Base-by-base conservation (phyloP, 1,139 yeast species). In the Cylindricascospora bacillispora region DNA sequence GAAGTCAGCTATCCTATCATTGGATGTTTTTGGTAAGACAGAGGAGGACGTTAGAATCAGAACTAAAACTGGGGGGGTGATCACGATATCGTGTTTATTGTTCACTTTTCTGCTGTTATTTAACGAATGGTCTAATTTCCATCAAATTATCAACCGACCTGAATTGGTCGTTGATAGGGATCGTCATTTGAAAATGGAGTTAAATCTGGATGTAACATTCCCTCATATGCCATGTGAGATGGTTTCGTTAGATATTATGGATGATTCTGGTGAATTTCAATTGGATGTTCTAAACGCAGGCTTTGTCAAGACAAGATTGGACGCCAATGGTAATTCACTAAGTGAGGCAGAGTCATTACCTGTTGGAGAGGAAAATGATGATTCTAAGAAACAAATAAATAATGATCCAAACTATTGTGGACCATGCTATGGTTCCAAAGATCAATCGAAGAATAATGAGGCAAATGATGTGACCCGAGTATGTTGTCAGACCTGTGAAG, bases 11-110 rank as follows among this genome's bases (percentile, higher is more conserved):
- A 35, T 45, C 18, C 35, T 43, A 11, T 30, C 43, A 13, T 22
- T 45, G 24, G 98, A 89, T 56, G 95, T 93, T 9, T 89, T 89
- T 56, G 75, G 94, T 20, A 86, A 85, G 57, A 83, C 97, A 5
- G 86, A 82, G 26, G 97, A 86, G 46, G 98, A 89, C 54, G 93
- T 94, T 4, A 68, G 82, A 34, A 73, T 89, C 37, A 73, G 80
- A 41, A 89, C 98, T 3, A 67, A 86, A 3, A 67, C 89, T 5
- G 98, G 98, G 30, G 98, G 95, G 2, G 48, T 83, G 23, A 81
- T 89, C 44, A 85, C 97, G 5, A 52, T 89, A 28, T 58, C 72
- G 4, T 79, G 95, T 47, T 52, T 74, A 1, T 32, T 72, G 12
- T 64, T 80, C 5, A 77, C 83, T 17, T 36, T 77, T 16, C 45